Evolutionary conservation across 139 green algal species (phyloP).

Genomic region (Deuterostichococcus epilithicus): DNA sequence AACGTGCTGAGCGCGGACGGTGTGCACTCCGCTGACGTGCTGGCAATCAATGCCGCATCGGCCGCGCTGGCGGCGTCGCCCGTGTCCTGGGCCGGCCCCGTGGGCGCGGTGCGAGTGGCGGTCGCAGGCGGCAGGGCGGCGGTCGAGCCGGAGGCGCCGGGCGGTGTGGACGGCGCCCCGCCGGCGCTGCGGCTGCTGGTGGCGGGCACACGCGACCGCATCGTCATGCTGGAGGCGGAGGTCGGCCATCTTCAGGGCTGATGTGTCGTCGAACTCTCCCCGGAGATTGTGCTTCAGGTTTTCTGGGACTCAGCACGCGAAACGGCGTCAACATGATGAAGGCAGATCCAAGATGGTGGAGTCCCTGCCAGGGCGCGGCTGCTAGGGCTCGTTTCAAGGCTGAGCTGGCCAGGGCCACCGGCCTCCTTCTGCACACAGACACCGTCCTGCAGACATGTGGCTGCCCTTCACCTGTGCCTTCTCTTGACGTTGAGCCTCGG

Average conservation of each 20-base stretch:
- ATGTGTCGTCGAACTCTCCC: no score
- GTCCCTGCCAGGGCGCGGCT: no score
- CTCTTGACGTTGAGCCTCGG: no score
- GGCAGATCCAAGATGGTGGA: no score
- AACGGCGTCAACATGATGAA: no score
- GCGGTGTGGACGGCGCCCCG: not conserved
- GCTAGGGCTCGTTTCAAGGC: no score
- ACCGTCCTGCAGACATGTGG: no score
- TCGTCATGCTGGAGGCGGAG: constrained; percentile 62
- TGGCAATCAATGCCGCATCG: constrained; percentile 75
- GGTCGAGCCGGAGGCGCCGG: constrained; percentile 13
- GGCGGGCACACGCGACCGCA: constrained; percentile 39
- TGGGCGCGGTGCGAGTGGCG: constrained; percentile 49
- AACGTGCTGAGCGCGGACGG: constrained; percentile 53
- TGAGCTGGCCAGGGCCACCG: no score
- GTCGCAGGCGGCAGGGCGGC: constrained; percentile 5
- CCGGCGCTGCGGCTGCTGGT: constrained; percentile 45
- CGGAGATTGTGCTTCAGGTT: no score
- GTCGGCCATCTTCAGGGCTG: constrained; percentile 11
- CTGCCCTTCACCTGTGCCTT: no score
- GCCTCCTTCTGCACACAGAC: no score
- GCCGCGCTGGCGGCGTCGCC: constrained; percentile 55
- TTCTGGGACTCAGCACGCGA: no score
- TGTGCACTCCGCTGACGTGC: constrained; percentile 45
- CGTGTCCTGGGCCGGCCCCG: constrained; percentile 67